A percentile compares a stretch with the other conserved stretches of the same genome.
These are phyloP conservation scores for Rosa hybrid DNA, from an alignment of 331 rosid genomes.

Conservation along the genomic window DNA sequence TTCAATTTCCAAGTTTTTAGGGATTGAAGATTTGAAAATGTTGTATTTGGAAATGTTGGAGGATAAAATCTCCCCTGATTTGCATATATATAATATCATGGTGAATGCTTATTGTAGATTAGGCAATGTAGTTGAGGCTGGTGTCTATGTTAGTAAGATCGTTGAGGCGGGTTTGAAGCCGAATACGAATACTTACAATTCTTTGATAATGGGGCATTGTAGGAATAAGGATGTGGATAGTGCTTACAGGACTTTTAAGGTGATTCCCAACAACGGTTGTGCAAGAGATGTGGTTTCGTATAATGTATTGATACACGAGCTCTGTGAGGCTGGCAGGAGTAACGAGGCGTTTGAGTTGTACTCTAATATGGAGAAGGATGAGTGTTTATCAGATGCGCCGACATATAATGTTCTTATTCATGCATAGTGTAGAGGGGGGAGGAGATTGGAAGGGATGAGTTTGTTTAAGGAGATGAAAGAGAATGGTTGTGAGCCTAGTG, in stretches of 20 bases:
- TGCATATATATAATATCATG: conserved; percentile 8
- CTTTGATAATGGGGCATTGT: conserved; percentile 4
- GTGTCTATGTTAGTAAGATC: conserved; percentile 9
- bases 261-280: not conserved
- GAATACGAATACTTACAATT: not conserved
- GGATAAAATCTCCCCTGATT: not conserved
- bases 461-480: not conserved
- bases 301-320: conserved; percentile 1
- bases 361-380: not conserved
- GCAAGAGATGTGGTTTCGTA: not conserved
- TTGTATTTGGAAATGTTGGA: conserved; percentile 11
- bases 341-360: conserved; percentile 10
- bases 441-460: conserved; percentile 18
- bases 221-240: conserved; percentile 12
- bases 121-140: conserved; percentile 21
- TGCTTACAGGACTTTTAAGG: not conserved
- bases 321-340: conserved; percentile 3
- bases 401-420: conserved; percentile 19
- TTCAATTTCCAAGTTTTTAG: not conserved
- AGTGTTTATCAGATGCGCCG: not conserved
- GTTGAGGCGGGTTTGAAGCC: conserved; percentile 12
- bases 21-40: conserved; percentile 13
- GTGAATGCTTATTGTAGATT: conserved; percentile 24
- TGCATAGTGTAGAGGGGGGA: conserved; percentile 8
- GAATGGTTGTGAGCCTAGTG: conserved; percentile 7